Conservation (phyloP, 495 filamentous ascomycete genomes). For the Aspergillus olivimuriae region DNA sequence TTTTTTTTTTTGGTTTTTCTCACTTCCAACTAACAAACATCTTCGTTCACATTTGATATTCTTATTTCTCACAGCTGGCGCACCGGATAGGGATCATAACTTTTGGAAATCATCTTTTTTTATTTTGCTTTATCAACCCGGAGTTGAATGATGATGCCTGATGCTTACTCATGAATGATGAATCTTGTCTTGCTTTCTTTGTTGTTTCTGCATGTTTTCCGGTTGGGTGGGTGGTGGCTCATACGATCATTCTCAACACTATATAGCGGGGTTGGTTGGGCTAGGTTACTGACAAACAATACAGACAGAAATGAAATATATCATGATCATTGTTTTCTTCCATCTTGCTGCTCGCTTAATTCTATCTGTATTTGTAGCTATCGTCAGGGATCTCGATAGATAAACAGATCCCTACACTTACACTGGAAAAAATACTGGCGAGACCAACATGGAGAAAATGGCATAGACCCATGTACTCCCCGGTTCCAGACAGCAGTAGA, state of each 20-base stretch:
- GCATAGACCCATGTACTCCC: too few relatives aligned
- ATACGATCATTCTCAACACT: background rate
- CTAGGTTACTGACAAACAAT: background rate
- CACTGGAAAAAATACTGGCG: too few relatives aligned
- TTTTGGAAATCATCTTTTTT: background rate
- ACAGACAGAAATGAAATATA: background rate
- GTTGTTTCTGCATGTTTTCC: too few relatives aligned
- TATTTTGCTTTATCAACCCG: background rate
- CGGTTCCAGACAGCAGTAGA: too few relatives aligned
- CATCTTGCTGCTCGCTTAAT: background rate
- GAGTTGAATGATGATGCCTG: constrained; percentile 3
- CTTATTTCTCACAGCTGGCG: too few relatives aligned
- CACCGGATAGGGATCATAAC: too few relatives aligned
- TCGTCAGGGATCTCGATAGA: too few relatives aligned
- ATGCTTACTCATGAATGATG: background rate
- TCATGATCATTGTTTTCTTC: background rate
- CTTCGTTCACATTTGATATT: too few relatives aligned
- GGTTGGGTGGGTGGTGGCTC: background rate
- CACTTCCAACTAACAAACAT: too few relatives aligned
- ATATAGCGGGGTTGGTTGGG: background rate
- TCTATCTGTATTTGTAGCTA: too few relatives aligned
- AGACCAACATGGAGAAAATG: too few relatives aligned
- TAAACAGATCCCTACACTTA: too few relatives aligned
- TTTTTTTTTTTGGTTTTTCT: background rate
- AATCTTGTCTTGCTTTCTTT: background rate